These are phyloP conservation scores for Naganishia vaughanmartiniae DNA, from an alignment of 768 basidiomycete species.

Conservation along the genomic window DNA sequence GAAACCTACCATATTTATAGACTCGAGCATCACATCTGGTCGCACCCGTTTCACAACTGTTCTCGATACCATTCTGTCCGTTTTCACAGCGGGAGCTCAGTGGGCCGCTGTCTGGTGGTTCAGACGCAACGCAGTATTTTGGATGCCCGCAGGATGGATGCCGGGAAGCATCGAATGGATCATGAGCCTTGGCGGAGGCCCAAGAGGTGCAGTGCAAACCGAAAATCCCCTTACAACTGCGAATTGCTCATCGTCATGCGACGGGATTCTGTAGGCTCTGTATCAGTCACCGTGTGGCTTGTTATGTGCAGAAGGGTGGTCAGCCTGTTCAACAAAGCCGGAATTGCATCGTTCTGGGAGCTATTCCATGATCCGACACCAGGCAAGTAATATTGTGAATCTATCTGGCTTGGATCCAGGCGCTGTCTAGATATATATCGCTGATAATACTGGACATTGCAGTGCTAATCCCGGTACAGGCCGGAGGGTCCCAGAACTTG, in stretches of 20 bases:
- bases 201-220: conserved; percentile 61
- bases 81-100: conserved; percentile 81
- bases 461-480: too few relatives aligned
- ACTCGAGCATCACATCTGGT: conserved; percentile 63
- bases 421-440: too few relatives aligned
- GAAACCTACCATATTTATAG: conserved; percentile 54
- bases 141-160: conserved; percentile 84
- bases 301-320: conserved; percentile 89
- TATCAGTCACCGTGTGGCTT: conserved; percentile 91
- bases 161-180: conserved; percentile 79
- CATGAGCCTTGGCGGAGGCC: conserved; percentile 85
- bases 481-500: too few relatives aligned
- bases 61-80: conserved; percentile 74
- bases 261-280: conserved; percentile 67
- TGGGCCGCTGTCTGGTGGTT: conserved; percentile 88
- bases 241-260: conserved; percentile 1
- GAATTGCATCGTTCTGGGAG: conserved; percentile 57
- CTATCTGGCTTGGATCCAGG: too few relatives aligned
- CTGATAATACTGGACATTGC: too few relatives aligned
- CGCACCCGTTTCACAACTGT: conserved; percentile 65
- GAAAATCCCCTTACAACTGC: not conserved
- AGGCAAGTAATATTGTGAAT: not conserved
- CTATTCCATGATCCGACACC: not conserved
- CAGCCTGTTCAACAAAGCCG: conserved; percentile 68
- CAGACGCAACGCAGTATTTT: conserved; percentile 85